Conservation (phyloP, 176 grass and related monocot species). For the Eleusine indica region DNA sequence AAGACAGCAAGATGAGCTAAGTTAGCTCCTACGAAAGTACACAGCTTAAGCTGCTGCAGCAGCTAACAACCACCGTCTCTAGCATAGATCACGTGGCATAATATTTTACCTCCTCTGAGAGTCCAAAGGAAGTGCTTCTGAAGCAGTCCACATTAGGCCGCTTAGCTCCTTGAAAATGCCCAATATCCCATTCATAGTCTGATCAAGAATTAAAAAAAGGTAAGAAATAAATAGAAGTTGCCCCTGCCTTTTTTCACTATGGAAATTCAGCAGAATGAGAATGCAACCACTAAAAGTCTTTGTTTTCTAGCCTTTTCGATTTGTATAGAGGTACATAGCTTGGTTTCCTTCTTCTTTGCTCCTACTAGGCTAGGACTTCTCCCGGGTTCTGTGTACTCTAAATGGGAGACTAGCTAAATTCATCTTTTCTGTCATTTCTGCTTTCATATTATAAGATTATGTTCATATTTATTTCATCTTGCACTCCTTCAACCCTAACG, state of each 20-base stretch:
- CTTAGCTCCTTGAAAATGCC: conserved; percentile 93
- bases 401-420: background rate
- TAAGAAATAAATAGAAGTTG: background rate
- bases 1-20: background rate
- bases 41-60: background rate
- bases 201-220: background rate
- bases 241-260: background rate
- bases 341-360: too few species aligned
- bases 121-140: conserved; percentile 93
- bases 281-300: too few species aligned
- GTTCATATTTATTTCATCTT: background rate
- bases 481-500: background rate
- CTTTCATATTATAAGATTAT: background rate
- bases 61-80: background rate
- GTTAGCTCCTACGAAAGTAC: background rate
- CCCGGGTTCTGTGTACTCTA: too few species aligned
- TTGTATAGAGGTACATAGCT: too few species aligned
- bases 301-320: too few species aligned
- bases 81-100: background rate
- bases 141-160: conserved; percentile 92
- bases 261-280: too few species aligned
- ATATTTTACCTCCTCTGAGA: conserved; percentile 70
- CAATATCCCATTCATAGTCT: conserved; percentile 99
- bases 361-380: too few species aligned
- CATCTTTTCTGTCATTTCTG: background rate